Evolutionary conservation across 805 yeast species (phyloP), one percentile per base, ranked within the genome.

Genomic region (Hanseniaspora lindneri): DNA sequence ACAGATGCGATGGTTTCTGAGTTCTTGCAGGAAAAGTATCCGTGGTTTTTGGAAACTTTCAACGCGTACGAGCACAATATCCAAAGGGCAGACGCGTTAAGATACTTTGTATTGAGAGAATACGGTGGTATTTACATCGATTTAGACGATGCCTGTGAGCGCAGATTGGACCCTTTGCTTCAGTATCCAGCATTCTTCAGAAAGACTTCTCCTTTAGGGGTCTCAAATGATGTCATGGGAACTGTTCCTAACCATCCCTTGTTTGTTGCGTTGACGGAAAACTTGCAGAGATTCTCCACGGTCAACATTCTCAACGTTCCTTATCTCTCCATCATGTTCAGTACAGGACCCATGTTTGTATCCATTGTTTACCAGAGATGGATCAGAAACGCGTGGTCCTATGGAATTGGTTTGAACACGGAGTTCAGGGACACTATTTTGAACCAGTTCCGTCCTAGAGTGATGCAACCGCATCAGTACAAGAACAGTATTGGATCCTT

Each of bases 221-320:
- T 88, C 35, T 83, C 95, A 4, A 88, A 88, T 62, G 95, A 87
- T 61, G 87, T 87, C 14, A 83, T 88, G 94, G 95, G 94, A 10
- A 69, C 89, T 3, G 80, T 82, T 11, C 95, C 94, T 29, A 69
- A 72, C 42, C 96, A 88, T 63, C 95, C 95, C 3, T 84, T 87
- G 65, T 85, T 84, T 67, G 62, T 73, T 41, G 79, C 79, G 58
- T 82, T 74, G 16, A 73, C 85, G 52, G 81, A 80, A 53, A 74
- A 74, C 41, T 69, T 88, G 52, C 64, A 77, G 53, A 69, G 65
- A 44, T 80, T 76, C 59, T 77, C 85, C 58, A 71, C 74, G 55
- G 81, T 83, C 63, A 86, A 94, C 83, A 65, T 82, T 32, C 20
- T 49, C 1, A 42, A 49, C 16, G 77, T 85, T 16, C 95, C 96